Percentiles rank a stretch among this genome's conserved stretches.
Evolutionary conservation across 2,329 filamentous ascomycete species (phyloP).

Genomic region (Achaetomium macrosporum): DNA sequence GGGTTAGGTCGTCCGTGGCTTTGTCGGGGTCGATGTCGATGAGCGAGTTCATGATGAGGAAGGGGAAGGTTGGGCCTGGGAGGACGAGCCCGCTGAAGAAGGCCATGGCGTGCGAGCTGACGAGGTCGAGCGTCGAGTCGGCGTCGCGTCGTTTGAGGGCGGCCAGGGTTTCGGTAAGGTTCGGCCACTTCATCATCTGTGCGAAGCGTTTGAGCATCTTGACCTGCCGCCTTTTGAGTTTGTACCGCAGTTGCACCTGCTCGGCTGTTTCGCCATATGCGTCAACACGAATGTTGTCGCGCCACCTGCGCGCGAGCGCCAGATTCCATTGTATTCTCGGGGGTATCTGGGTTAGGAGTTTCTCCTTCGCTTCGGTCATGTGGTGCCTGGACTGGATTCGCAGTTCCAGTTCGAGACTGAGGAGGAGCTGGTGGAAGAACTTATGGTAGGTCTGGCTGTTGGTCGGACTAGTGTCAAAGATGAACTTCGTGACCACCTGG

Average conservation of each 20-base stretch:
- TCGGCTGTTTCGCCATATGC: constrained; percentile 49
- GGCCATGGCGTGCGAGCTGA: constrained; percentile 67
- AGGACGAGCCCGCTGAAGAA: constrained; percentile 71
- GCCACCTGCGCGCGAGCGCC: constrained; percentile 67
- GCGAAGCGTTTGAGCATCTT: constrained; percentile 65
- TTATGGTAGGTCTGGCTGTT: constrained; percentile 54
- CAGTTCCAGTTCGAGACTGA: constrained; percentile 65
- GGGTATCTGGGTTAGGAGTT: constrained; percentile 58
- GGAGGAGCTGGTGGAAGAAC: constrained; percentile 72
- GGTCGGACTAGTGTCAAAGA: constrained; percentile 53
- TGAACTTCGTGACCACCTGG: constrained; percentile 68
- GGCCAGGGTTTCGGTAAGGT: constrained; percentile 58
- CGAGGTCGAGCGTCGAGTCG: constrained; percentile 51
- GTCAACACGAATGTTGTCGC: constrained; percentile 63
- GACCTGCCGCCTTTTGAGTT: constrained; percentile 60
- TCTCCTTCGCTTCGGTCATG: constrained; percentile 57
- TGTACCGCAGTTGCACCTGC: constrained; percentile 57
- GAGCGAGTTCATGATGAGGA: constrained; percentile 71
- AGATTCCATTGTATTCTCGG: constrained; percentile 67
- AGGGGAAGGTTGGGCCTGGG: constrained; percentile 63
- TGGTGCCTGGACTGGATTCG: constrained; percentile 61
- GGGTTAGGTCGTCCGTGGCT: constrained; percentile 57
- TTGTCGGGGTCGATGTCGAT: constrained; percentile 68
- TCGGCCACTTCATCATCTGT: constrained; percentile 71
- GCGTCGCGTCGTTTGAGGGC: constrained; percentile 55